Evolutionary conservation across 75 land plant species (phyloP), one percentile per base, ranked within the genome.

Genomic region (Larix kaempferi): DNA sequence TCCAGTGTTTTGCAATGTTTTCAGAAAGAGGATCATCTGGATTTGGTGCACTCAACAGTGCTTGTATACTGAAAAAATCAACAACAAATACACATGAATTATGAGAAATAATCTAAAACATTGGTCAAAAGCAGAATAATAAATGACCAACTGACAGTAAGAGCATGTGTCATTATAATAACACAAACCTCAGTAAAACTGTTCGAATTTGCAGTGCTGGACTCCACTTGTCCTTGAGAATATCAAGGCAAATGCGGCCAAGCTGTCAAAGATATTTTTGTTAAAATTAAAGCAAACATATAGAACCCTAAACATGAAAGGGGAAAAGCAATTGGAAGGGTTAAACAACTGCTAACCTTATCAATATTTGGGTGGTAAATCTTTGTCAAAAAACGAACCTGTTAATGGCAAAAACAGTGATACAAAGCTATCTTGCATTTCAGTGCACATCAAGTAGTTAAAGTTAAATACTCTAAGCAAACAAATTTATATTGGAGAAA

Each of bases 301-400:
- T 67, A 17, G 11, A 49, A 41, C 10, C 0, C 10, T 69, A 41
- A 69, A 17, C 69, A 16, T 6, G 69, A 65, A 69, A 41, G 11
- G 1, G 41, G 39, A 21, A 41, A 69, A 0, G 4, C 25, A 69
- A 37, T 41, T n/a, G 6, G 5, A n/a, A 8, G 1, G 27, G 33
- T 27, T 17, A 73, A 61, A 71, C 33, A 57, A 23, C 27, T 16
- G n/a, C 85, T 39, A 73, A 81, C 98, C 94, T 95, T 95, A 74
- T 95, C 96, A 84, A 95, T 95, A 80, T 95, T 95, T 16, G 96
- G 98, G 82, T 95, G 98, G 81, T 95, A 95, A 25, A 95, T 95
- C 76, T 95, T 95, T 14, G 96, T 95, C 57, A 95, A 87, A 75
- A 95, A 95, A 66, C 98, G 94, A 37, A 93, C 96, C 98, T 95